Evolutionary conservation across 2,329 filamentous ascomycete species (phyloP).

Genomic region (Mariannaea sp.): DNA sequence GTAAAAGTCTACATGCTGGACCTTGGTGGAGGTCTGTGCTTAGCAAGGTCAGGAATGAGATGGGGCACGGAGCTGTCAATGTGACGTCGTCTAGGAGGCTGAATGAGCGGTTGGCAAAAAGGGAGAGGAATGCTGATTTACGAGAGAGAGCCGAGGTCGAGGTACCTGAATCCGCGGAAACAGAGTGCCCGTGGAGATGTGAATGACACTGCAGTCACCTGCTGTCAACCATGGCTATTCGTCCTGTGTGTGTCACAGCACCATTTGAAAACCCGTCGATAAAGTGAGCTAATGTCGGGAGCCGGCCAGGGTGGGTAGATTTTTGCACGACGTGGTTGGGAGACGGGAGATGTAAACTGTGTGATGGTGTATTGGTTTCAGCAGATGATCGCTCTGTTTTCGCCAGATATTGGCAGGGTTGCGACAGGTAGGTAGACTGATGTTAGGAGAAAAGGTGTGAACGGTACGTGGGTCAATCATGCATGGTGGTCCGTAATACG

Average conservation of each 20-base stretch:
- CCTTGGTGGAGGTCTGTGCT: neutral
- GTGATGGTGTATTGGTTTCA: constrained; percentile 10
- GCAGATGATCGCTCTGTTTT: constrained; percentile 15
- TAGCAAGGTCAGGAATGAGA: neutral
- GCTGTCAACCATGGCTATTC: neutral
- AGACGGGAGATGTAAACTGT: neutral
- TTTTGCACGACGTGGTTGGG: constrained; percentile 12
- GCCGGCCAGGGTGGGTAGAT: constrained; percentile 12
- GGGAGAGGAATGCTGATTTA: neutral
- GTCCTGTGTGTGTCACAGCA: constrained; percentile 9
- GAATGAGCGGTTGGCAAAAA: constrained; percentile 7
- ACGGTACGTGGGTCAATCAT: too few species aligned
- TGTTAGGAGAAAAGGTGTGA: too few species aligned
- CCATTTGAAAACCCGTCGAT: constrained; percentile 8
- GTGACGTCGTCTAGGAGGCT: constrained; percentile 10
- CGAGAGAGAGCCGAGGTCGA: neutral
- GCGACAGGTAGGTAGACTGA: constrained; percentile 3
- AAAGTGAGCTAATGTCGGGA: constrained; percentile 6
- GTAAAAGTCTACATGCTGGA: too few species aligned
- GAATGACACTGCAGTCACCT: neutral
- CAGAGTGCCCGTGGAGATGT: constrained; percentile 1
- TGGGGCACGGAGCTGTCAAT: neutral
- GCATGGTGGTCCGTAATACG: too few species aligned
- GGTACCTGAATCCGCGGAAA: neutral
- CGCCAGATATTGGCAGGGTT: constrained; percentile 12